A percentile compares a stretch with the other conserved stretches of the same genome.
Evolutionary conservation across 768 basidiomycete species (phyloP).

Genomic region (Rhodotorula taiwanensis): DNA sequence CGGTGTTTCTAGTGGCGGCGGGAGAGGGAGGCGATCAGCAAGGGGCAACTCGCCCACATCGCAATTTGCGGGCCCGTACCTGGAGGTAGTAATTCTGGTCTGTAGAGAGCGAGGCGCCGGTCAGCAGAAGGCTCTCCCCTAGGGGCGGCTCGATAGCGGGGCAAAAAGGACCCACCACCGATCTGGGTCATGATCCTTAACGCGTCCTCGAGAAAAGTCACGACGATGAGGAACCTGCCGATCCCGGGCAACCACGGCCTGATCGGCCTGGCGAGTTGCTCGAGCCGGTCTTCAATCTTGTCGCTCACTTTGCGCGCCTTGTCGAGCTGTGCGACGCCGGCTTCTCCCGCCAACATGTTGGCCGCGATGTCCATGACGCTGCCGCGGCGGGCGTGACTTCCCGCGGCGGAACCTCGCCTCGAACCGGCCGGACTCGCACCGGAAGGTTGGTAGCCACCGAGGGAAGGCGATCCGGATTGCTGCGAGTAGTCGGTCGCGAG

Average conservation of each 20-base stretch:
- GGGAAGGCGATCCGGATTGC: background rate
- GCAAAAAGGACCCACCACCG: slow-evolving; percentile 10
- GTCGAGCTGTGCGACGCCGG: slow-evolving; percentile 30
- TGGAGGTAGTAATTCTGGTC: slow-evolving; percentile 99
- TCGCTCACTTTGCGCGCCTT: slow-evolving; percentile 43
- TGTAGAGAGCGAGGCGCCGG: background rate
- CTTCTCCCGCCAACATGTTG: slow-evolving; percentile 29
- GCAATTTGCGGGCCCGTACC: slow-evolving; percentile 54
- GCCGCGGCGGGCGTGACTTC: slow-evolving; percentile 11
- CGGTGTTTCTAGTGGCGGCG: slow-evolving; percentile 61
- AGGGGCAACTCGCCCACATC: no score
- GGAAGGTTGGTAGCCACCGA: background rate
- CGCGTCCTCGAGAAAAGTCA: slow-evolving; percentile 96
- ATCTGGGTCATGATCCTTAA: slow-evolving; percentile 67
- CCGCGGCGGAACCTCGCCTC: background rate
- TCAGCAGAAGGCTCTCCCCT: no score
- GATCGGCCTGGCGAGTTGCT: slow-evolving; percentile 85
- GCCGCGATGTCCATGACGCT: slow-evolving; percentile 32
- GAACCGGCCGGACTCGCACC: no score
- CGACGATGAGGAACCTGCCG: slow-evolving; percentile 93
- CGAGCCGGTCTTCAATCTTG: slow-evolving; percentile 75
- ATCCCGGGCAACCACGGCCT: slow-evolving; percentile 89
- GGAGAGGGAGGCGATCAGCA: background rate
- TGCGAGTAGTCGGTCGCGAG: background rate
- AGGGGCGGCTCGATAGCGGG: background rate